phyloP scores from a whole-genome alignment of 192 early-diverging fungal species.

The Gaertneriomyces semiglobifer region DNA sequence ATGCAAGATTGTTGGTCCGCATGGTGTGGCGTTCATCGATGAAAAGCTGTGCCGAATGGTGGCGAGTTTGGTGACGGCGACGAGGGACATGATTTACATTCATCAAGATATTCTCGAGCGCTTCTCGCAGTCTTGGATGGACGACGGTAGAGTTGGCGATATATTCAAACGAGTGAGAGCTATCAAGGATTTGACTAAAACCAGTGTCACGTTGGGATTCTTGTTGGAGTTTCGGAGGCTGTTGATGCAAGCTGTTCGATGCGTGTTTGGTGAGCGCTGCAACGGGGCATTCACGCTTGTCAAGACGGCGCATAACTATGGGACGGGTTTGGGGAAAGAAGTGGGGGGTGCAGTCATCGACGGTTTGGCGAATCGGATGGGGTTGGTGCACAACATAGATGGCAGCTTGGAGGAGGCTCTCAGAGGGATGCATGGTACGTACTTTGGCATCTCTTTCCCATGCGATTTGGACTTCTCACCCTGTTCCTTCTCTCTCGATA shows the following conservation, averaged over 20 bases:
- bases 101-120: conserved; percentile 18
- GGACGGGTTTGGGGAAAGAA: too few species aligned
- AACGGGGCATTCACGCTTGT: conserved; percentile 5
- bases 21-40: conserved; percentile 37
- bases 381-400: too few species aligned
- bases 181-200: conserved; percentile 16
- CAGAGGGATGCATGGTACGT: too few species aligned
- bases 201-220: conserved; percentile 22
- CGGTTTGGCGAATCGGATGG: not conserved
- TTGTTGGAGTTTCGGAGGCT: conserved; percentile 26
- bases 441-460: not conserved
- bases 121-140: conserved; percentile 12
- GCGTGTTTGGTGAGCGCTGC: conserved; percentile 16
- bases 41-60: conserved; percentile 31
- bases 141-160: conserved; percentile 19
- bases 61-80: conserved; percentile 8
- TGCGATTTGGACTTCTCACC: not conserved
- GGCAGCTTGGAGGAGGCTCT: too few species aligned
- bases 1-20: conserved; percentile 34
- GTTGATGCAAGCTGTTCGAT: conserved; percentile 4
- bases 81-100: not conserved
- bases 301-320: conserved; percentile 18
- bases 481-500: not conserved
- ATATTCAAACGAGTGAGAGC: conserved; percentile 23
- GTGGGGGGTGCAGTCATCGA: not conserved